phyloP scores from a whole-genome alignment of 2,329 filamentous ascomycete genomes.

The Fusarium verrucosum region DNA sequence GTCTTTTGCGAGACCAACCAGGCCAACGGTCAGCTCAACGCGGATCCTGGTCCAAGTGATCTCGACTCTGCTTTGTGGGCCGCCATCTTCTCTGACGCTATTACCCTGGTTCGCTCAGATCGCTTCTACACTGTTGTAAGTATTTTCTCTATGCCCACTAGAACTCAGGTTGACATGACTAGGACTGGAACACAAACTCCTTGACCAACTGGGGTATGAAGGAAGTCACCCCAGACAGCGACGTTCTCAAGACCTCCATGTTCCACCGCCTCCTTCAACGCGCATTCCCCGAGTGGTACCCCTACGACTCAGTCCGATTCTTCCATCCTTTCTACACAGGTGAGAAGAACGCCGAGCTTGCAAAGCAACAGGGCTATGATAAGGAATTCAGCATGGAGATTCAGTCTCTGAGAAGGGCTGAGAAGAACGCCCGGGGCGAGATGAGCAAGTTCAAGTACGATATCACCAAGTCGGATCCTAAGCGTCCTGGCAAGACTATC shows the following conservation, averaged over 20 bases:
- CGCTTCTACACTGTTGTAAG: conserved; percentile 65
- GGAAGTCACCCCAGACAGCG: conserved; percentile 33
- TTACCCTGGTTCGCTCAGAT: conserved; percentile 74
- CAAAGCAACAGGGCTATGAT: conserved; percentile 21
- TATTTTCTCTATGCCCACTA: not conserved
- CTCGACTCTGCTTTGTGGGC: conserved; percentile 65
- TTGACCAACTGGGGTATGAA: conserved; percentile 48
- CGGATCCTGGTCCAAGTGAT: conserved; percentile 72
- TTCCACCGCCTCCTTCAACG: conserved; percentile 38
- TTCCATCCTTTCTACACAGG: conserved; percentile 39
- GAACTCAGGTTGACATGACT: not conserved
- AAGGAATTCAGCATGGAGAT: not conserved
- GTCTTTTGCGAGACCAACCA: conserved; percentile 66
- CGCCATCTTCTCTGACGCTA: conserved; percentile 75
- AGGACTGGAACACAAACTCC: conserved; percentile 52
- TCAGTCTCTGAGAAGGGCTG: not conserved
- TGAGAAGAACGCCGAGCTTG: conserved; percentile 27
- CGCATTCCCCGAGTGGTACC: conserved; percentile 39
- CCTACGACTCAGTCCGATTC: conserved; percentile 29
- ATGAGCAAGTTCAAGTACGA: not conserved
- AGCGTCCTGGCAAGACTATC: not conserved
- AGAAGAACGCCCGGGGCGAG: conserved; percentile 1
- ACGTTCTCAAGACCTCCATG: conserved; percentile 35
- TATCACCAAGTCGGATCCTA: not conserved
- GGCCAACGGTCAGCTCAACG: conserved; percentile 68